These are phyloP conservation scores for Malus hybrid DNA, from an alignment of 331 rosid species.

Conservation along the genomic window DNA sequence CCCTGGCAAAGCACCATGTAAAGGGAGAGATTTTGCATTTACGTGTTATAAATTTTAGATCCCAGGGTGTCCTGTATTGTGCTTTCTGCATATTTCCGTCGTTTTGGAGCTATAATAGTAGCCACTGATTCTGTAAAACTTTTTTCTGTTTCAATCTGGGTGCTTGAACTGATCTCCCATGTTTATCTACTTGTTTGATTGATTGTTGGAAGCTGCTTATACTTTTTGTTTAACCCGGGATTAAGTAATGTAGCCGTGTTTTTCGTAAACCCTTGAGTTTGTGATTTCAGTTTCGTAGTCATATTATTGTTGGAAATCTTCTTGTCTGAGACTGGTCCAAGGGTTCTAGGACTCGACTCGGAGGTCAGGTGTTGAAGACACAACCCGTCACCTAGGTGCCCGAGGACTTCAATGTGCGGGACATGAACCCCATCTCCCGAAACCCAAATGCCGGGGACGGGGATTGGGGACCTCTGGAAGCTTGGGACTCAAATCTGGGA, in stretches of 20 bases:
- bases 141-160: background rate
- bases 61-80: conserved; percentile 10
- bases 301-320: background rate
- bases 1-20: conserved; percentile 37
- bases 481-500: too few relatives aligned
- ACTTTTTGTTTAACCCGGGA: conserved; percentile 3
- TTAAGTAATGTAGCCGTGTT: background rate
- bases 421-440: too few relatives aligned
- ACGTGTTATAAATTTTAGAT: conserved; percentile 19
- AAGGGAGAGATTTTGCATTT: conserved; percentile 30
- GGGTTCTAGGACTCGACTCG: too few relatives aligned
- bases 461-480: too few relatives aligned
- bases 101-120: conserved; percentile 7
- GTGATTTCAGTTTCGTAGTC: background rate
- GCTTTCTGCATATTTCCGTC: background rate
- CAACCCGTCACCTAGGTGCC: too few relatives aligned
- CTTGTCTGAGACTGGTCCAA: background rate
- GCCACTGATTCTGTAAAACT: conserved; percentile 12
- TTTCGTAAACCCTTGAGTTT: background rate
- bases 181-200: background rate
- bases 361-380: too few relatives aligned
- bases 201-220: conserved; percentile 12
- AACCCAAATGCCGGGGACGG: too few relatives aligned
- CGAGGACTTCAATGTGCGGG: too few relatives aligned
- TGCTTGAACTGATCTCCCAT: background rate